Conservation (phyloP, 345 rosid species). For the Geranium brycei region DNA sequence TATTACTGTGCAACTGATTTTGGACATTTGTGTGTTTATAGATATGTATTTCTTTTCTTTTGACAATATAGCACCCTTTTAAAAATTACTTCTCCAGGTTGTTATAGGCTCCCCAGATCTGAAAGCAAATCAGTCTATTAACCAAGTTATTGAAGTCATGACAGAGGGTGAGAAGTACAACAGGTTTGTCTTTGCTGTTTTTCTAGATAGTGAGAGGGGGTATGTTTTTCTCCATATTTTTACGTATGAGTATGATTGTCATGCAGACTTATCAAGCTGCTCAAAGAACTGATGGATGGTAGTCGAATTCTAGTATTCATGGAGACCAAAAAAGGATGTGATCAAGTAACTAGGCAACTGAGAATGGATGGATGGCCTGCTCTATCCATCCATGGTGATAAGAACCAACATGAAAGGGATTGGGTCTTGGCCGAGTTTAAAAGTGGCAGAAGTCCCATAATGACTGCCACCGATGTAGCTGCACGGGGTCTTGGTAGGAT, state of each 20-base stretch:
- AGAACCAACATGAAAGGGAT: conserved; percentile 87
- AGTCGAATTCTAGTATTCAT: conserved; percentile 71
- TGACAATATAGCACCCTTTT: background rate
- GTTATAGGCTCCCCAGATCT: conserved; percentile 69
- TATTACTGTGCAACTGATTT: background rate
- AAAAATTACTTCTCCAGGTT: conserved; percentile 31
- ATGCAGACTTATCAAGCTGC: conserved; percentile 60
- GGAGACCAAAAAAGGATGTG: conserved; percentile 94
- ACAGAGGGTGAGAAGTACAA: conserved; percentile 66
- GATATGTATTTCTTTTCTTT: conserved; percentile 8
- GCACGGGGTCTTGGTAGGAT: conserved; percentile 99
- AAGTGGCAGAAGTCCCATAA: conserved; percentile 81
- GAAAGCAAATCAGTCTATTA: conserved; percentile 88
- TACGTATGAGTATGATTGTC: conserved; percentile 1
- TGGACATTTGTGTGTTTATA: conserved; percentile 1
- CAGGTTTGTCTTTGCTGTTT: conserved; percentile 46
- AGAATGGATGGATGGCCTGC: conserved; percentile 99
- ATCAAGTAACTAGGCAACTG: conserved; percentile 84
- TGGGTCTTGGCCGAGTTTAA: conserved; percentile 92
- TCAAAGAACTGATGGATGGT: conserved; percentile 76
- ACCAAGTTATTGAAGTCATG: conserved; percentile 77
- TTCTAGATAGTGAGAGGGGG: background rate
- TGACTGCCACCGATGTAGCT: conserved; percentile 99
- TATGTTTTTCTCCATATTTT: background rate
- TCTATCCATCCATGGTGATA: conserved; percentile 93